Evolutionary conservation across 2,329 filamentous ascomycete genomes (phyloP), one percentile per base, ranked within the genome.

Genomic region (Colletotrichum gigasporum): DNA sequence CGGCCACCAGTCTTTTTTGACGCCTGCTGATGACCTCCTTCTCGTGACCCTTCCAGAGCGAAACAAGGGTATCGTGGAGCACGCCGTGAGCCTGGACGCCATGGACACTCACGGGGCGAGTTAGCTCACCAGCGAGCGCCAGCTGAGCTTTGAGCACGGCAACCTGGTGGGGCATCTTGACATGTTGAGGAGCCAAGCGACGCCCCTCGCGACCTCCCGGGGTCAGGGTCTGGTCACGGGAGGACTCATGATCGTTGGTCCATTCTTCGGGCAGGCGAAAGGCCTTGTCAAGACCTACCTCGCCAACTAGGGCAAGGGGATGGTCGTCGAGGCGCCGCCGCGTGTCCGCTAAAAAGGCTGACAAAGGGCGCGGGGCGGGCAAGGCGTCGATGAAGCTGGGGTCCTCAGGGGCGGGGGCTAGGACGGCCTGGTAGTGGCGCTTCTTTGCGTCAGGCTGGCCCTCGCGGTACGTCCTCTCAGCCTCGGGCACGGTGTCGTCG

Each of bases 71-170:
- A 12, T 92, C 88, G 64, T 89, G 89, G 2, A 96, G 73, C 2
- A 90, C 73, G 0, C 92, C 92, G 67, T 94, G 92, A 0, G 91
- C 90, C 71, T 93, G 90, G 1, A 95, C 92, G 32, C 91, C 90
- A 71, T 91, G 92, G 1, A 91, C 83, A 57, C 86, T 93, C 4
- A 90, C 89, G 0, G 89, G 83, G 3, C 91, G 82, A 4, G 82
- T 79, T 75, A 91, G 77, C 70, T 90, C 86, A 2, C 88, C 91
- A 0, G 92, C 92, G 3, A 95, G 83, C 1, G 80, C 80, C n/a
- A 96, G 80, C 74, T 94, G 92, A 2, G 88, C 86, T 26, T 82
- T 80, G 18, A 95, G 80, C 2, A 96, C 78, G 51, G 79, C 79
- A 57, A 83, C 85, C 76, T 96, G 92, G 73, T 96, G 92, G 34